A percentile compares a stretch with the other conserved stretches of the same genome.
These are phyloP conservation scores for Achlya hypogyna DNA, from an alignment of 352 stramenopile species.

Conservation along the genomic window DNA sequence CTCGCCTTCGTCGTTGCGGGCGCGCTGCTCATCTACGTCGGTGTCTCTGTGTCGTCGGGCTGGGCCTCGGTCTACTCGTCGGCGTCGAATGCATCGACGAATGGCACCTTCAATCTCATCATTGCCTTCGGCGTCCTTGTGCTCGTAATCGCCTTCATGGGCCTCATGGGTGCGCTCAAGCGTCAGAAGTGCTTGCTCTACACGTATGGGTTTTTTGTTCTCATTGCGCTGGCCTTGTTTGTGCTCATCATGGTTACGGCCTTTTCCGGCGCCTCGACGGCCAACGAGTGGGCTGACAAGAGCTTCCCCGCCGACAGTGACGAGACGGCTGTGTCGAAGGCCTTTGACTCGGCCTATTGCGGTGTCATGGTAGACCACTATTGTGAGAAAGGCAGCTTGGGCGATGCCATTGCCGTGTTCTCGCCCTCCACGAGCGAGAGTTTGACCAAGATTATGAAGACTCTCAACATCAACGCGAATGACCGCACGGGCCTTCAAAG, in stretches of 20 bases:
- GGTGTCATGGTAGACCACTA: conserved; percentile 69
- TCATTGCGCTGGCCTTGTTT: conserved; percentile 53
- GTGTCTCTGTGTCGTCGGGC: conserved; percentile 44
- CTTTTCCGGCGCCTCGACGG: conserved; percentile 44
- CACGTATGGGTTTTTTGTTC: conserved; percentile 56
- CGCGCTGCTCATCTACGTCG: conserved; percentile 74
- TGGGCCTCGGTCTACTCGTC: conserved; percentile 68
- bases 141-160: conserved; percentile 48
- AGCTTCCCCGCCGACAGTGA: conserved; percentile 40
- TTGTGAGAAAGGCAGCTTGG: conserved; percentile 25
- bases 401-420: conserved; percentile 22
- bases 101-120: conserved; percentile 52
- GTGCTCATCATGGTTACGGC: conserved; percentile 51
- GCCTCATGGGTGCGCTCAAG: conserved; percentile 60
- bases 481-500: background rate
- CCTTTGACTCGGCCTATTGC: conserved; percentile 80
- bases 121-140: conserved; percentile 61
- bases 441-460: conserved; percentile 40
- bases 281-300: conserved; percentile 32
- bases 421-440: conserved; percentile 27
- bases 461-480: conserved; percentile 27
- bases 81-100: conserved; percentile 57
- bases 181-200: conserved; percentile 59
- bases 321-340: conserved; percentile 37
- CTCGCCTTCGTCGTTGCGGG: conserved; percentile 74